Conservation (phyloP, 2,329 filamentous ascomycete genomes). For the Alternaria triticina region DNA sequence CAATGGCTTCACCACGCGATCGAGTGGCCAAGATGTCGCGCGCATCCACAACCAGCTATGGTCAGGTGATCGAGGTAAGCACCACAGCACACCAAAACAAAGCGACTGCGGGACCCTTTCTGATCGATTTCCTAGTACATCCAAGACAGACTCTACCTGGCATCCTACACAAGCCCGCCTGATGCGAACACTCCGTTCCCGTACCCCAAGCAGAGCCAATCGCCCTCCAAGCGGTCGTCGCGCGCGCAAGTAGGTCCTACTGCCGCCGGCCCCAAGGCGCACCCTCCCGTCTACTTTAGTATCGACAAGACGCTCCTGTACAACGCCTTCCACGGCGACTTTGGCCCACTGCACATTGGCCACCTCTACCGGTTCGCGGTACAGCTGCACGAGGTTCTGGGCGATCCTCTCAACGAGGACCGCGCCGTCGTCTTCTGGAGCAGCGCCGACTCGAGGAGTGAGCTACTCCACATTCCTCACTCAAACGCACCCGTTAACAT, state of each 20-base stretch:
- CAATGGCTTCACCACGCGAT: slow-evolving; percentile 38
- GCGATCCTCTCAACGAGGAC: slow-evolving; percentile 87
- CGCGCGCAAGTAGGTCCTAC: slow-evolving; percentile 67
- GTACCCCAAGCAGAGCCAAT: slow-evolving; percentile 71
- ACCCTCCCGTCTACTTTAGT: slow-evolving; percentile 88
- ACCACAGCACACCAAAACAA: slow-evolving; percentile 44
- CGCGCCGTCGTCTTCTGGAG: slow-evolving; percentile 96
- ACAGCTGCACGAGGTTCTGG: slow-evolving; percentile 92
- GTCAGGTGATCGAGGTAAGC: slow-evolving; percentile 95
- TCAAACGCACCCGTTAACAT: slow-evolving; percentile 23
- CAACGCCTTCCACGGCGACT: slow-evolving; percentile 98
- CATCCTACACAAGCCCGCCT: slow-evolving; percentile 84
- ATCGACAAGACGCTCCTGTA: slow-evolving; percentile 92
- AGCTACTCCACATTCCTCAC: slow-evolving; percentile 36
- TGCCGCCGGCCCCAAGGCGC: slow-evolving; percentile 59
- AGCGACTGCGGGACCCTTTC: slow-evolving; percentile 13
- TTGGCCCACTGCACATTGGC: slow-evolving; percentile 95
- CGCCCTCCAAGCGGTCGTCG: slow-evolving; percentile 77
- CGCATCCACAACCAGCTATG: slow-evolving; percentile 63
- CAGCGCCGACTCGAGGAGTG: slow-evolving; percentile 87
- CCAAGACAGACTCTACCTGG: slow-evolving; percentile 90
- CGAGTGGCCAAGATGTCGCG: slow-evolving; percentile 40
- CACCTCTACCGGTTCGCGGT: slow-evolving; percentile 97
- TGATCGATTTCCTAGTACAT: slow-evolving; percentile 28
- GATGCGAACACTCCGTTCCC: slow-evolving; percentile 85